phyloP scores from a whole-genome alignment of 2,329 filamentous ascomycete species.

The Botrytis sinoallii region DNA sequence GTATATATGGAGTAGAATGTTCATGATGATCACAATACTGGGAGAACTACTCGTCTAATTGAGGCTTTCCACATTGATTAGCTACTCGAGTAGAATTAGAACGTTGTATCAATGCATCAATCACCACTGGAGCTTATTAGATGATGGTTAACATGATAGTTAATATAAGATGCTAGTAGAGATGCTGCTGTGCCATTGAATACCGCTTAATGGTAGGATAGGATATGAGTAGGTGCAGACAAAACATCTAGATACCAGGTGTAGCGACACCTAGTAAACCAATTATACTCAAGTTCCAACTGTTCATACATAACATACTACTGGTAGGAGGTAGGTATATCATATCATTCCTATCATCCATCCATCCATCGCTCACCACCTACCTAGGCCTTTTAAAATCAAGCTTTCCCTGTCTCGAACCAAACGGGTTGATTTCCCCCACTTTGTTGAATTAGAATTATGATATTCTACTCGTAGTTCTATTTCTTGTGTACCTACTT shows the following conservation, averaged over 20 bases:
- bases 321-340: background rate
- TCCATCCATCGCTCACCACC: background rate
- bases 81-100: background rate
- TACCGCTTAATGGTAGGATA: background rate
- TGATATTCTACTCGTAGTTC: background rate
- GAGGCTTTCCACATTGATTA: background rate
- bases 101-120: background rate
- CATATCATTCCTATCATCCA: background rate
- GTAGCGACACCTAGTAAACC: too few species aligned
- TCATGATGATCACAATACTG: background rate
- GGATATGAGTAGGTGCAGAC: too few species aligned
- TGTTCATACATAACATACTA: background rate
- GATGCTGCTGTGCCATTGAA: background rate
- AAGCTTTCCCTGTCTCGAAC: background rate
- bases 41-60: background rate
- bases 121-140: background rate
- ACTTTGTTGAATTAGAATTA: conserved; percentile 4
- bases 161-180: background rate
- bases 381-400: background rate
- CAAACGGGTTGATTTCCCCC: background rate
- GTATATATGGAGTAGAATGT: background rate
- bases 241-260: background rate
- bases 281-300: background rate
- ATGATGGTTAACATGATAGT: background rate
- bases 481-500: background rate